Evolutionary conservation across 2,329 filamentous ascomycete genomes (phyloP), one percentile per base, ranked within the genome.

Genomic region (Colletotrichum sp.): DNA sequence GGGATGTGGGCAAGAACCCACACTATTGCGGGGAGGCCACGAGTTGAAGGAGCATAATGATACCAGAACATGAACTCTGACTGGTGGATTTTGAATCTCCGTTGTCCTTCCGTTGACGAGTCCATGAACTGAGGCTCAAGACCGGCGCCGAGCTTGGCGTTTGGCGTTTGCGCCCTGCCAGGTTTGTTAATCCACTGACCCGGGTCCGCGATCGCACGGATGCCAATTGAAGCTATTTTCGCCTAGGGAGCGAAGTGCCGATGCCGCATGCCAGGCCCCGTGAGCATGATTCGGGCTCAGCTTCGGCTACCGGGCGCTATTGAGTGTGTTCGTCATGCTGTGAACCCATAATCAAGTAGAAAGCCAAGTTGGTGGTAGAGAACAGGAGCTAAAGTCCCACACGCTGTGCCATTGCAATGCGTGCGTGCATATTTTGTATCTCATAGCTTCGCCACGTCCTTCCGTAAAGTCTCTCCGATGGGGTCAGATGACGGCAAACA

Each of bases 81-180:
- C 60, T 75, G 72, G 72, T 75, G 72, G 72, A 75, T 60, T 12
- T 16, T 24, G 8, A 55, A 62, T 71, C 13, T 21, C 62, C 72
- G 62, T 52, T n/a, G 30, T 21, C 24, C 13, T 26, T 65, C 6
- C 52, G 24, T 10, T 13, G 3, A 28, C 18, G 26, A 34, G 6
- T 26, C 26, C 26, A 15, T 24, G 32, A 36, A 12, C 52, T 68
- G 55, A 72, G 70, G 63, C 70, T 62, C 52, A 36, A 68, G 34
- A 30, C 32, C 26, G 34, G 64, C 21, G 8, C 16, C 24, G 21
- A n/a, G 36, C 57, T 68, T 28, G 64, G 64, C 49, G n/a, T 10
- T 24, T 21, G 36, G 8, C 13, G 69, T 55, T 55, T 64, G 28
- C 13, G 28, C 57, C 15, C n/a, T n/a, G 28, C 30, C 13, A 62